phyloP scores from a whole-genome alignment of 768 basidiomycete species.

The Phanerochaete sordida region DNA sequence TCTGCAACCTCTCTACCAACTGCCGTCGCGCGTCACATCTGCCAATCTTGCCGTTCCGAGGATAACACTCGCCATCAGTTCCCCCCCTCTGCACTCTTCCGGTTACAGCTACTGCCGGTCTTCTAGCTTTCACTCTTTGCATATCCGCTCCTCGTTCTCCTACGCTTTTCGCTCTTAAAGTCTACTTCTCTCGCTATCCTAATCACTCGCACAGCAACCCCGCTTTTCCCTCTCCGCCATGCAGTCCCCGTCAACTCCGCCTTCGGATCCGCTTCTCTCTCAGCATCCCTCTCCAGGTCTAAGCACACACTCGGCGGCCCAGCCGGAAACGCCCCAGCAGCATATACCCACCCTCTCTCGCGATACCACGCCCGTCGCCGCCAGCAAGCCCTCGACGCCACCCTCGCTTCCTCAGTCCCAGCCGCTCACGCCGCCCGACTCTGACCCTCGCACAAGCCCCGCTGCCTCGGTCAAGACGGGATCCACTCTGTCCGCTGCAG shows the following conservation, averaged over 20 bases:
- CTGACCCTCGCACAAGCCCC: neutral
- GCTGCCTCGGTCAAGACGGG: neutral
- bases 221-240: neutral
- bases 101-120: constrained; percentile 3
- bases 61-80: neutral
- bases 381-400: constrained; percentile 3
- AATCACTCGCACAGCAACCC: neutral
- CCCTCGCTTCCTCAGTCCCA: neutral
- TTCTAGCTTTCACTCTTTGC: constrained; percentile 2
- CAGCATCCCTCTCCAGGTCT: constrained; percentile 1
- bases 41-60: neutral
- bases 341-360: constrained; percentile 8
- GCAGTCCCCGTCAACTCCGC: constrained; percentile 1
- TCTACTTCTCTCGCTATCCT: neutral
- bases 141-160: neutral
- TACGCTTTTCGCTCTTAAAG: neutral
- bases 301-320: neutral
- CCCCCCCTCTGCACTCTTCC: neutral
- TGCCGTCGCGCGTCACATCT: constrained; percentile 10
- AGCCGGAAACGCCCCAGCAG: constrained; percentile 1
- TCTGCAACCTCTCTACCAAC: constrained; percentile 3
- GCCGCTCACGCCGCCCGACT: neutral
- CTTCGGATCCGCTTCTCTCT: neutral
- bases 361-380: constrained; percentile 10
- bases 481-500: constrained; percentile 8